These are phyloP conservation scores for Leishmania aethiopica DNA, from an alignment of 208 protist species.

Conservation along the genomic window DNA sequence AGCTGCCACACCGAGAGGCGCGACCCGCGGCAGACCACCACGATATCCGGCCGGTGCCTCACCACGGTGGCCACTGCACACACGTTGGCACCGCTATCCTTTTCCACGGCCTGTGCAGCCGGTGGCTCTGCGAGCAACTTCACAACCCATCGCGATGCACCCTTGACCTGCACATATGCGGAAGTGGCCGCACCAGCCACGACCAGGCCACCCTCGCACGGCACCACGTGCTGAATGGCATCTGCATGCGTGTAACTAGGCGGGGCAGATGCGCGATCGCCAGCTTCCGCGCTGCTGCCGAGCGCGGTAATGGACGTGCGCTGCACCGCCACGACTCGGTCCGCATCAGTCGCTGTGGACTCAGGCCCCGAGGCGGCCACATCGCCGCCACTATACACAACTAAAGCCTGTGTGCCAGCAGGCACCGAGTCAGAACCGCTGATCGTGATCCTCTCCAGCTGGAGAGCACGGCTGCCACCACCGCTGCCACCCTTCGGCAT, in stretches of 20 bases:
- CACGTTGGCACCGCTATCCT: not conserved
- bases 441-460: not conserved
- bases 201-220: constrained; percentile 21
- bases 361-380: not conserved
- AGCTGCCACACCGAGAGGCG: constrained; percentile 25
- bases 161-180: constrained; percentile 15
- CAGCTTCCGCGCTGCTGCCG: no score
- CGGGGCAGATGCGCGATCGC: not conserved
- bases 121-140: not conserved
- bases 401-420: constrained; percentile 16
- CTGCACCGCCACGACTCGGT: constrained; percentile 31
- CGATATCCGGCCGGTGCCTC: constrained; percentile 15
- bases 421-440: constrained; percentile 1
- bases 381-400: constrained; percentile 32
- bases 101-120: no score
- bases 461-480: not conserved
- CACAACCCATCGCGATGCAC: constrained; percentile 2
- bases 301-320: constrained; percentile 12
- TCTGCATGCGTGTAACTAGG: constrained; percentile 20
- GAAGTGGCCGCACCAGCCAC: constrained; percentile 2
- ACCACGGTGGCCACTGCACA: constrained; percentile 7
- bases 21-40: constrained; percentile 9
- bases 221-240: constrained; percentile 15
- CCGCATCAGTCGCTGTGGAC: not conserved
- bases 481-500: not conserved